Conservation (phyloP, 345 rosid species). For the Syzygium aromaticum region DNA sequence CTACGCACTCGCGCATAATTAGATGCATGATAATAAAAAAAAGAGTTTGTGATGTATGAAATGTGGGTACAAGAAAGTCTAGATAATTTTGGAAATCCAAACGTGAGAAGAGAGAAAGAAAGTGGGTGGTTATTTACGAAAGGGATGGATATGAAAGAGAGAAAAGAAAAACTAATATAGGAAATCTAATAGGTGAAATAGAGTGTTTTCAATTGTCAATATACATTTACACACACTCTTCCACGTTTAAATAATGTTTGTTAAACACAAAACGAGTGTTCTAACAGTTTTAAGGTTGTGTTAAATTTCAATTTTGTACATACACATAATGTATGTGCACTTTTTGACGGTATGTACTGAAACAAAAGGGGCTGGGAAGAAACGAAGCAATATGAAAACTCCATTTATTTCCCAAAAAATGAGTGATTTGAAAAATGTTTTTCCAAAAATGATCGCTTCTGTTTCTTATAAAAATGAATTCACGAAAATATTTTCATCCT, state of each 20-base stretch:
- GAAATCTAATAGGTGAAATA: background rate
- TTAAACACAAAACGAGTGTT: background rate
- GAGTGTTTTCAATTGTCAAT: background rate
- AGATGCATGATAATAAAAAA: fast-evolving
- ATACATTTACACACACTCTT: background rate
- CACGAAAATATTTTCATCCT: too few species aligned
- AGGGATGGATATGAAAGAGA: background rate
- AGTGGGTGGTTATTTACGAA: background rate
- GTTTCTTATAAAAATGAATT: too few species aligned
- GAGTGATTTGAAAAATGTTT: too few species aligned
- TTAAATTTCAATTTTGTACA: background rate
- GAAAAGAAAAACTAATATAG: background rate
- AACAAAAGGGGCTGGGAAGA: too few species aligned
- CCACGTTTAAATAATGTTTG: background rate
- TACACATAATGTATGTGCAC: too few species aligned
- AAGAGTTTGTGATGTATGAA: background rate
- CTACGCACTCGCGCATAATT: fast-evolving
- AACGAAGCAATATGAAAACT: too few species aligned
- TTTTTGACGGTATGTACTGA: too few species aligned
- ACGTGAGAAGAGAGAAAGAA: background rate
- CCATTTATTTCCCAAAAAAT: too few species aligned
- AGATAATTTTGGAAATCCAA: background rate
- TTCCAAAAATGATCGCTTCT: too few species aligned
- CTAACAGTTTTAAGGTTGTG: background rate
- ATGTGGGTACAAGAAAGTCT: background rate